Evolutionary conservation across 495 filamentous ascomycete species (phyloP), one percentile per base, ranked within the genome.

Genomic region (Neurospora sp.): DNA sequence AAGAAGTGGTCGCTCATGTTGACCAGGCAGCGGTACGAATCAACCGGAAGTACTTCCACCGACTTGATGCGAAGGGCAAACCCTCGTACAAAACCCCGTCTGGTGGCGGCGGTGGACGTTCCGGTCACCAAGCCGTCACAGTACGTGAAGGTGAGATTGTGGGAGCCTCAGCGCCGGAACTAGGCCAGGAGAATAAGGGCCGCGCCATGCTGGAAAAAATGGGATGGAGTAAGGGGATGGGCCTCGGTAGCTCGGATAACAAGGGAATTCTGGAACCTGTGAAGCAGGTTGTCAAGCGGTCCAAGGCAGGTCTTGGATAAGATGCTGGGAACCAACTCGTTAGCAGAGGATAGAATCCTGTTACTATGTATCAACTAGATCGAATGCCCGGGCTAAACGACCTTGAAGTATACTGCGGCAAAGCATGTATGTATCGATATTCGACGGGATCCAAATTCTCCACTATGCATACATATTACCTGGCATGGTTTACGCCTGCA

Each of bases 121-220:
- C 44, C 4, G 69, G 75, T 7, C 41, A 73, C 54, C 75, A 82
- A 14, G 85, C 85, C 7, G 85, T 89, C 39, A 86, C 85, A 9
- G 92, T 93, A 72, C 88, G 88, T 74, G 93, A 98, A 75, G 96
- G 96, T n/a, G 93, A 98, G 72, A 83, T 97, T 59, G 94, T 98
- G 23, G 96, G 95, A 54, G 93, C 87, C 12, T 87, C 88, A 40
- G 96, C 94, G 1, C 91, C 93, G 3, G 95, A 97, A 80, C 85
- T 99, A 37, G 93, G 93, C 1, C 85, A 82, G 4, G 93, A 92
- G 69, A 99, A 97, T 74, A 91, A 87, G 76, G 96, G 96, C 27
- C 87, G 93, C 59, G 90, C 89, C 4, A 93, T 99, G 92, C 79
- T 99, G 71, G 94, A 97, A 81, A 98, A 95, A 83, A 98, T 98